Conservation (phyloP, 257 asterid species). For the Jasminum sambac region DNA sequence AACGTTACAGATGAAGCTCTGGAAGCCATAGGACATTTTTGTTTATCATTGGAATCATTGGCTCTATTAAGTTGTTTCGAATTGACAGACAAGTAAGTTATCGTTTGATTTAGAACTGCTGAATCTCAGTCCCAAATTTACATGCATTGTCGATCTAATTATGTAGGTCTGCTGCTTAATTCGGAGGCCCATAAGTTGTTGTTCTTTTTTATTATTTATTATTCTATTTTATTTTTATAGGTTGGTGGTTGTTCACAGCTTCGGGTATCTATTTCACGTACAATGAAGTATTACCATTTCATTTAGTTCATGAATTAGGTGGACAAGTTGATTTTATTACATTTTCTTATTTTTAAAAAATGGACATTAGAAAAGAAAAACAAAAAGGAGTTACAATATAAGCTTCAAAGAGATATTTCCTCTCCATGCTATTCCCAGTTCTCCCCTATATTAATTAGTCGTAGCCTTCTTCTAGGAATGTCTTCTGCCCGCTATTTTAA, state of each 20-base stretch:
- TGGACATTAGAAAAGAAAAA: too few relatives aligned
- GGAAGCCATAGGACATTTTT: slow-evolving; percentile 64
- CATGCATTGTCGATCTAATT: too few relatives aligned
- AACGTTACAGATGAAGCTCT: slow-evolving; percentile 71
- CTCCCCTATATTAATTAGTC: too few relatives aligned
- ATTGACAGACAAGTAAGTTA: slow-evolving; percentile 72
- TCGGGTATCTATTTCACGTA: background rate
- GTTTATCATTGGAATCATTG: slow-evolving; percentile 65
- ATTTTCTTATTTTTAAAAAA: too few relatives aligned
- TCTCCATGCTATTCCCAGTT: too few relatives aligned
- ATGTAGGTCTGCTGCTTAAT: background rate
- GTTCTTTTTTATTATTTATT: too few relatives aligned
- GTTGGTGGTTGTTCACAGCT: background rate
- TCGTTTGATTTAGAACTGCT: background rate
- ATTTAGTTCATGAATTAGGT: too few relatives aligned
- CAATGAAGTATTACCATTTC: background rate
- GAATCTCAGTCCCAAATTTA: background rate
- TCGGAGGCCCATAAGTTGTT: background rate
- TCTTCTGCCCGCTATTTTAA: too few relatives aligned
- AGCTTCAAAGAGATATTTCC: too few relatives aligned
- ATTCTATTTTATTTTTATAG: background rate
- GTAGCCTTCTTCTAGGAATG: too few relatives aligned
- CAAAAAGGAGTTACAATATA: too few relatives aligned
- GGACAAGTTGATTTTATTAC: too few relatives aligned
- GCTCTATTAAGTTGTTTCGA: slow-evolving; percentile 64